Base-by-base conservation (phyloP, 139 green algal genomes). In the Closterium sp. region DNA sequence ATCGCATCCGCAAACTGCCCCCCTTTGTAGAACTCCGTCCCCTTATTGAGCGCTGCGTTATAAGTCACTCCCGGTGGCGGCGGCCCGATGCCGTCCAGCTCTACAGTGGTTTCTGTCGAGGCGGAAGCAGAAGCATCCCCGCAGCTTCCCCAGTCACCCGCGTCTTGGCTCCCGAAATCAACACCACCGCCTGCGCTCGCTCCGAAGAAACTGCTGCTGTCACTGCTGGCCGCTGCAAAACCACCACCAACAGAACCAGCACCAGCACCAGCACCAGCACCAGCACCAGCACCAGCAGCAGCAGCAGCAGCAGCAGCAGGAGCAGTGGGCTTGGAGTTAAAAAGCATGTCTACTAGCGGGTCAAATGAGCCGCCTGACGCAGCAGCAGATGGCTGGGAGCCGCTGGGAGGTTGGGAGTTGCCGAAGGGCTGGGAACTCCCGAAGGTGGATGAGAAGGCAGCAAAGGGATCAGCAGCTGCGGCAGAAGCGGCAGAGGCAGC, bases 1-100 rank as follows among this genome's bases (percentile, higher is more conserved):
- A 94, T 94, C 4, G 91, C 91, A 27, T 94, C 91, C 85, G 88
- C 91, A 93, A 91, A 94, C 11, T 94, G 91, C 17, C 91, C 91
- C 45, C 88, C 91, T 22, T 34, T 88, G 32, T 93, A 88, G 31
- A 88, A 93, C 84, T 92, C 88, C 22, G 70, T 89, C 31, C 31
- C 91, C 45, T 93, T 93, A 73, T 93, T 70, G 31, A 73, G 17
- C 28, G 91, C 42, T 31, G 27, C 86, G 10, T 24, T 30, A 85
- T 70, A 28, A 27, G 22, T 85, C 17, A 93, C 27, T 17, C 91
- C 91, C 28, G 32, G 11, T 17, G 91, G 91, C 34, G 91, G 89
- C 4, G 91, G 91, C 50, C 38, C 38, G 24, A 94, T 10, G 9
- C 91, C 91, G 9, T 94, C 91, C 27, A 94, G 50, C 70, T 94